These are phyloP conservation scores for Amesomyces nigricolor DNA, from an alignment of 2,329 filamentous ascomycete genomes.

Conservation along the genomic window DNA sequence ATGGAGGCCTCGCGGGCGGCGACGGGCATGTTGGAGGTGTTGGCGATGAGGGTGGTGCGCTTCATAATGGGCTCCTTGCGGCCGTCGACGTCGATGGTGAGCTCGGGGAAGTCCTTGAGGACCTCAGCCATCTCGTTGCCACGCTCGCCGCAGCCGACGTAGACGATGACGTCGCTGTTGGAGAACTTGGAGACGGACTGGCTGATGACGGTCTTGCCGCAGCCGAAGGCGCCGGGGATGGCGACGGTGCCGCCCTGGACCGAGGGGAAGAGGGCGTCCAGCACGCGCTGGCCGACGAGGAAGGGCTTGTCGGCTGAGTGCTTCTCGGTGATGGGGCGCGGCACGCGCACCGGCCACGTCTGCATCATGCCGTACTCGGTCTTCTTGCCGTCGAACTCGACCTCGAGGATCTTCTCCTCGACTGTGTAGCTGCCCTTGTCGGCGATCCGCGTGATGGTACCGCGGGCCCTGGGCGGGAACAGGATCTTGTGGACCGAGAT, in stretches of 20 bases:
- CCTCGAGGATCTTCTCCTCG: conserved; percentile 85
- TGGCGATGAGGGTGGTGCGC: conserved; percentile 95
- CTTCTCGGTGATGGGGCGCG: conserved; percentile 87
- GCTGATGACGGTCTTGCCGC: conserved; percentile 98
- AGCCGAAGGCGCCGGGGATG: conserved; percentile 97
- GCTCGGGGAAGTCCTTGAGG: conserved; percentile 98
- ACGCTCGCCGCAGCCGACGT: conserved; percentile 88
- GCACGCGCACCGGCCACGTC: conserved; percentile 94
- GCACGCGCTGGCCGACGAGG: conserved; percentile 91
- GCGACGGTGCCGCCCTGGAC: conserved; percentile 97
- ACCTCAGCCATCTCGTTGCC: conserved; percentile 99
- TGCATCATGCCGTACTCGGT: conserved; percentile 98
- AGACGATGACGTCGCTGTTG: conserved; percentile 98
- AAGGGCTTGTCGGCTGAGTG: conserved; percentile 84
- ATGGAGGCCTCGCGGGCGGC: conserved; percentile 97
- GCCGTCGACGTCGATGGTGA: conserved; percentile 89
- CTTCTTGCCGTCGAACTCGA: conserved; percentile 96
- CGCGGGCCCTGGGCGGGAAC: conserved; percentile 80
- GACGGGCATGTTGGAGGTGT: conserved; percentile 99
- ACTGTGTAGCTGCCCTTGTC: conserved; percentile 90
- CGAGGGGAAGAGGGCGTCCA: conserved; percentile 92
- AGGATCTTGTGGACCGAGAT: conserved; percentile 90
- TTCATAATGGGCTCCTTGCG: conserved; percentile 99
- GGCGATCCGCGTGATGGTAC: conserved; percentile 87
- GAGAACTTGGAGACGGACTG: conserved; percentile 99